These are phyloP conservation scores for Spathaspora boniae DNA, from an alignment of 805 yeast species.

Conservation along the genomic window DNA sequence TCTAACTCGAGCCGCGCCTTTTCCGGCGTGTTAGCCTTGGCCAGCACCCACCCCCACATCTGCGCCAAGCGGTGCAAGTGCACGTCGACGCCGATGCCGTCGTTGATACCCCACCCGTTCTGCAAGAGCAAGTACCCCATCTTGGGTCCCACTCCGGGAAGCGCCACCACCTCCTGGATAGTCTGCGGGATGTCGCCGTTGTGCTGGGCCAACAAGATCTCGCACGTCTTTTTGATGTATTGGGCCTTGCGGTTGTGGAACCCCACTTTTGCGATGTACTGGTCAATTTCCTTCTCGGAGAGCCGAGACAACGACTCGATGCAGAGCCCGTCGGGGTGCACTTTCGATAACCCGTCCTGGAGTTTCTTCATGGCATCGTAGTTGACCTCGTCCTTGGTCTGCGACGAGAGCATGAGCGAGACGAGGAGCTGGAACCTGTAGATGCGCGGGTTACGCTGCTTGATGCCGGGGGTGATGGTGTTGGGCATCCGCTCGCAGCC, in stretches of 20 bases:
- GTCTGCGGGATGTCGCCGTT: slow-evolving; percentile 71
- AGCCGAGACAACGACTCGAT: slow-evolving; percentile 50
- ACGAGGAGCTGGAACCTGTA: slow-evolving; percentile 72
- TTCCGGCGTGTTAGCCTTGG: slow-evolving; percentile 62
- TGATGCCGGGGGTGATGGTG: slow-evolving; percentile 35
- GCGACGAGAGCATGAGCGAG: slow-evolving; percentile 84
- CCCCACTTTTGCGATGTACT: slow-evolving; percentile 74
- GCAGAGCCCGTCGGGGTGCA: slow-evolving; percentile 50
- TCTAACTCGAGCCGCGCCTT: slow-evolving; percentile 66
- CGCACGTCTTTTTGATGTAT: slow-evolving; percentile 61
- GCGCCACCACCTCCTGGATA: slow-evolving; percentile 55
- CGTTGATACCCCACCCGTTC: slow-evolving; percentile 71
- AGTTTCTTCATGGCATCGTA: slow-evolving; percentile 65
- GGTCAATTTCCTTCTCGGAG: slow-evolving; percentile 57
- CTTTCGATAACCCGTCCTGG: slow-evolving; percentile 43
- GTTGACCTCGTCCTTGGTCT: slow-evolving; percentile 87
- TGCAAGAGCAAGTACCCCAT: slow-evolving; percentile 85
- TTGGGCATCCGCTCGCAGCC: slow-evolving; percentile 71
- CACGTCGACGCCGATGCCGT: slow-evolving; percentile 93
- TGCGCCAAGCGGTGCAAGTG: slow-evolving; percentile 80
- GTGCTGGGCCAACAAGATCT: slow-evolving; percentile 46
- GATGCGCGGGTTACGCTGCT: slow-evolving; percentile 28
- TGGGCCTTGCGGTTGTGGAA: slow-evolving; percentile 79
- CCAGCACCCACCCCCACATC: slow-evolving; percentile 74
- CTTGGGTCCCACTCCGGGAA: slow-evolving; percentile 96